These are phyloP conservation scores for Ulvella scutata DNA, from an alignment of 139 green algal genomes.

Conservation along the genomic window DNA sequence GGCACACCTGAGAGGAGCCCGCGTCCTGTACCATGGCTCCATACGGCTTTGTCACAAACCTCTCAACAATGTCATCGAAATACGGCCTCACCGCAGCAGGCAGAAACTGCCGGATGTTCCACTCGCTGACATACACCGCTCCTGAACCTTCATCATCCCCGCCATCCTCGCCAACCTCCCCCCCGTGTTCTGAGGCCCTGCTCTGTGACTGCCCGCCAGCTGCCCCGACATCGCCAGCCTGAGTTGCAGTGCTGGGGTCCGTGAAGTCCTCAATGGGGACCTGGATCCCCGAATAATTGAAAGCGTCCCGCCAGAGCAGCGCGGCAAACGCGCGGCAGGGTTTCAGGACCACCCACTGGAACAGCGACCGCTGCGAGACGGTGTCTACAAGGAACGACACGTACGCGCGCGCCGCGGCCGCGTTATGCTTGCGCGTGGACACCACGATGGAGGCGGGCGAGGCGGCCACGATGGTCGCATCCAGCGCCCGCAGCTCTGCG, in stretches of 20 bases:
- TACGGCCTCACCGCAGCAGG: slow-evolving; percentile 40
- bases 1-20: background rate
- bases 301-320: slow-evolving; percentile 64
- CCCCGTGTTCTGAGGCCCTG: background rate
- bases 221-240: background rate
- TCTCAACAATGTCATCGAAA: slow-evolving; percentile 17
- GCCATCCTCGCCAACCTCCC: slow-evolving; percentile 2
- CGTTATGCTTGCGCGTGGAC: slow-evolving; percentile 59
- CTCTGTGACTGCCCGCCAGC: background rate
- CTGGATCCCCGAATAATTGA: slow-evolving; percentile 59
- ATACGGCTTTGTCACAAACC: background rate
- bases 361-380: slow-evolving; percentile 48
- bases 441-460: slow-evolving; percentile 61
- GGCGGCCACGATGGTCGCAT: slow-evolving; percentile 65
- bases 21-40: background rate
- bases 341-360: slow-evolving; percentile 54
- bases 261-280: slow-evolving; percentile 10
- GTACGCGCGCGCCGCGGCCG: slow-evolving; percentile 61
- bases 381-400: slow-evolving; percentile 65
- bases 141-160: slow-evolving; percentile 9
- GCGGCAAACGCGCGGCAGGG: slow-evolving; percentile 55
- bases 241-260: no score
- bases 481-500: slow-evolving; percentile 58
- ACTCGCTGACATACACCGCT: slow-evolving; percentile 11
- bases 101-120: slow-evolving; percentile 54